Base-by-base conservation (phyloP, 2,329 filamentous ascomycete species). In the Alternaria postmessia region DNA sequence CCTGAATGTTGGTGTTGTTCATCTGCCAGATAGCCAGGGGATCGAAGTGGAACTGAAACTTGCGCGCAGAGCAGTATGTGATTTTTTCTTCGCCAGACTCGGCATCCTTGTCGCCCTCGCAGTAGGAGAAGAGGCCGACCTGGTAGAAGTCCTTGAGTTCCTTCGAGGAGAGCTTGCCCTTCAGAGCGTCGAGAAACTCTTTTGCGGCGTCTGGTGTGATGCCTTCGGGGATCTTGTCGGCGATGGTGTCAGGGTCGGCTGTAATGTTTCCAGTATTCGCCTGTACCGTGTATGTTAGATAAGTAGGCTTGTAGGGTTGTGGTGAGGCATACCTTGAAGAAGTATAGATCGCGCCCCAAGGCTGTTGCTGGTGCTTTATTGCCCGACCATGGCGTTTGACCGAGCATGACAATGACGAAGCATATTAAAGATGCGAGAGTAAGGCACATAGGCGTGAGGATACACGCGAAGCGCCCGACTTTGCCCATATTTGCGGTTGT, bases 71-170 rank as follows among this genome's bases (percentile, higher is more conserved):
- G 86, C 94, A 98, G 69, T 85, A 80, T 43, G 79, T 80, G 67
- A 85, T 78, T 16, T 79, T 78, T 66, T 83, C 84, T 57, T 76
- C 73, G 49, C 75, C 82, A 3, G 61, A 59, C 65, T 84, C 83
- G 64, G 85, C 83, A 70, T 83, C 83, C 66, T 85, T 85, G 51
- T 84, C 80, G 54, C 86, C 88, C 58, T 83, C 82, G 86, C 95
- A 98, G 86, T 93, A 97, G 76, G 91, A 91, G 91, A 92, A 96
- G 38, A 98, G 85, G 74, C 87, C 88, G 75, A 98, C 84, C 62
- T 91, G 86, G 86, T 97, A 98, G 73, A 88, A 84, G 75, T 94
- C 88, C 72, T 85, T 87, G 60, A 97, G 85, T 55, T 86, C 66
- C 54, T 72, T 71, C 43, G 77, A 69, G 5, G 74, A 68, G 36